These are phyloP conservation scores for Lepidium africanum DNA, from an alignment of 345 rosid genomes.

Conservation along the genomic window DNA sequence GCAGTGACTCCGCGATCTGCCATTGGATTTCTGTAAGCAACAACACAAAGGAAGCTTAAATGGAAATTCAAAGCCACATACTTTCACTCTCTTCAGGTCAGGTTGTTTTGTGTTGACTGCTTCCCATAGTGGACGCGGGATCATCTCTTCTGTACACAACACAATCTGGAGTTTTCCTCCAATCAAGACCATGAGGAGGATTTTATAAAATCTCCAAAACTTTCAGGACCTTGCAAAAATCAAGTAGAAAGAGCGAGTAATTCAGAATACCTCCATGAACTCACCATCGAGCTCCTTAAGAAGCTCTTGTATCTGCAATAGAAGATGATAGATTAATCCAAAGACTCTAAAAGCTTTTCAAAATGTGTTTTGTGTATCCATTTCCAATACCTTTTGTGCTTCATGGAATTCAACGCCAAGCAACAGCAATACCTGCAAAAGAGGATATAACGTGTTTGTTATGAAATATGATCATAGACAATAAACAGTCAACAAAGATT, in stretches of 20 bases:
- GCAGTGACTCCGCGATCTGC: constrained; percentile 59
- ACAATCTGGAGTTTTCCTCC: constrained; percentile 35
- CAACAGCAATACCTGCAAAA: constrained; percentile 62
- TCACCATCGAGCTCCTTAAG: constrained; percentile 75
- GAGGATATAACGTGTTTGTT: background rate
- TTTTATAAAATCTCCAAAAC: background rate
- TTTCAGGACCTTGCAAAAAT: constrained; percentile 4
- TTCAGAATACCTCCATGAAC: constrained; percentile 58
- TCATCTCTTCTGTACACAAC: constrained; percentile 71
- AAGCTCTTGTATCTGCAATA: constrained; percentile 51
- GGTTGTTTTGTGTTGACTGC: constrained; percentile 69
- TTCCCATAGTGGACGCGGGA: constrained; percentile 61
- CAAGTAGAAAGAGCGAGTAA: background rate
- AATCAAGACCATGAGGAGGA: background rate
- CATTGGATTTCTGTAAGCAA: background rate
- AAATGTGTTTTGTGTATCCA: background rate
- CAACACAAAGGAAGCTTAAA: background rate
- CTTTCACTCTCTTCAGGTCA: constrained; percentile 52
- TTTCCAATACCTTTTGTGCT: constrained; percentile 42
- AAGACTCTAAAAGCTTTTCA: background rate
- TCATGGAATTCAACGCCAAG: constrained; percentile 66
- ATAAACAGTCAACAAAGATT: background rate
- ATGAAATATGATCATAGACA: constrained; percentile 2
- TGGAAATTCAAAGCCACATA: constrained; percentile 7
- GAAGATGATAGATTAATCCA: background rate